Conservation (phyloP, 306 rosid species). For the Vachellia pachyceras region DNA sequence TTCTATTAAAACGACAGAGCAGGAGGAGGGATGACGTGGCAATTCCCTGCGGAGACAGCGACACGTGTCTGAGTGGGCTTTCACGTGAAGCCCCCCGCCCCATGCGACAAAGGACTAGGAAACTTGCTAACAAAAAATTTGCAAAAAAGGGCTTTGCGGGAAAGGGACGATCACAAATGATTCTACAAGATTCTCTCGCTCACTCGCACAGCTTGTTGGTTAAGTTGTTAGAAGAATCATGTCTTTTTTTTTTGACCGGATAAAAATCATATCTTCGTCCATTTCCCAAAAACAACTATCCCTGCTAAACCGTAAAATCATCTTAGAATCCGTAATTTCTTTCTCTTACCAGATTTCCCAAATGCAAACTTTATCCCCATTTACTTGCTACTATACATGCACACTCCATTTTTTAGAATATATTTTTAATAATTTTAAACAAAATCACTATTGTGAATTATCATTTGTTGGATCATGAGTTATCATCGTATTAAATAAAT, state of each 20-base stretch:
- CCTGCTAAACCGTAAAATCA: too few species aligned
- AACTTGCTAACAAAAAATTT: neutral
- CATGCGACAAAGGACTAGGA: neutral
- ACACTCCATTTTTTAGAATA: neutral
- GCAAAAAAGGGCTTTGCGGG: neutral
- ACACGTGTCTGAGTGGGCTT: slow-evolving; percentile 13
- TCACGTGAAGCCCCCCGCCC: neutral
- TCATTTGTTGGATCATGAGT: too few species aligned
- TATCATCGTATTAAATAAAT: too few species aligned
- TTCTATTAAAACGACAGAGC: neutral
- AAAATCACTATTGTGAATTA: too few species aligned
- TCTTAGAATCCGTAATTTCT: too few species aligned
- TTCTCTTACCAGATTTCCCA: too few species aligned
- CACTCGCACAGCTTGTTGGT: neutral
- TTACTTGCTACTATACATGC: neutral
- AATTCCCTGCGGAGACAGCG: neutral
- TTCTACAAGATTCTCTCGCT: neutral
- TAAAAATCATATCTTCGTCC: too few species aligned
- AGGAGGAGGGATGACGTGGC: neutral
- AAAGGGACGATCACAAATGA: neutral
- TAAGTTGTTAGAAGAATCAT: neutral
- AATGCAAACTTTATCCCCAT: too few species aligned
- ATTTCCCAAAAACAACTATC: neutral
- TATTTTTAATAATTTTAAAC: too few species aligned
- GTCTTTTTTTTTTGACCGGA: too few species aligned